Percentiles rank a stretch among this genome's conserved stretches.
Conservation (phyloP, 2,329 filamentous ascomycete species). For the Alternaria longipes region DNA sequence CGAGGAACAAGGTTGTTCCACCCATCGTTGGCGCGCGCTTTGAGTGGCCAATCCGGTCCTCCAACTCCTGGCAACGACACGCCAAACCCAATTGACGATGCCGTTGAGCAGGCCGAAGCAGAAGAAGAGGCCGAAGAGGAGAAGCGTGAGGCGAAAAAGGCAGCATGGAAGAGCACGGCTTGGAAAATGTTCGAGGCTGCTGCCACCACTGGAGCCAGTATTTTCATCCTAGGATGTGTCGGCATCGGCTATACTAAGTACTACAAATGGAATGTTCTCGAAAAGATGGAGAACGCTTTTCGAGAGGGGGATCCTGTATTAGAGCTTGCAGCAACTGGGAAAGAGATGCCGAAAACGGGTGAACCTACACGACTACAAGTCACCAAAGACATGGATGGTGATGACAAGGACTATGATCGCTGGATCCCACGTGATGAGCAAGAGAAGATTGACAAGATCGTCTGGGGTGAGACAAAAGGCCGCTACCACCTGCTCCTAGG, state of each 20-base stretch:
- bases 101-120: constrained; percentile 38
- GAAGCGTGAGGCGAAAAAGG: constrained; percentile 24
- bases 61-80: constrained; percentile 50
- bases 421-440: constrained; percentile 92
- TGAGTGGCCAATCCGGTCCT: constrained; percentile 49
- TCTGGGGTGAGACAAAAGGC: constrained; percentile 75
- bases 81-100: constrained; percentile 52
- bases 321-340: constrained; percentile 64
- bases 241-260: constrained; percentile 60
- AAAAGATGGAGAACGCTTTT: constrained; percentile 93
- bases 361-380: constrained; percentile 32
- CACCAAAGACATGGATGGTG: constrained; percentile 44
- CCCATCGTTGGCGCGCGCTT: constrained; percentile 28
- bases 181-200: constrained; percentile 64
- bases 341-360: constrained; percentile 39
- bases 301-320: constrained; percentile 89
- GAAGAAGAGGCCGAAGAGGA: constrained; percentile 15
- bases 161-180: constrained; percentile 51
- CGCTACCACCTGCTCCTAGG: constrained; percentile 93
- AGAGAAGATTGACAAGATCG: constrained; percentile 79
- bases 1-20: constrained; percentile 18
- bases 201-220: constrained; percentile 61
- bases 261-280: constrained; percentile 90
- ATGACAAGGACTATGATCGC: constrained; percentile 66
- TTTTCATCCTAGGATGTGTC: constrained; percentile 58